A percentile compares a stretch with the other conserved stretches of the same genome.
Evolutionary conservation across 2,329 filamentous ascomycete genomes (phyloP).

Genomic region (Diaporthe sp.): DNA sequence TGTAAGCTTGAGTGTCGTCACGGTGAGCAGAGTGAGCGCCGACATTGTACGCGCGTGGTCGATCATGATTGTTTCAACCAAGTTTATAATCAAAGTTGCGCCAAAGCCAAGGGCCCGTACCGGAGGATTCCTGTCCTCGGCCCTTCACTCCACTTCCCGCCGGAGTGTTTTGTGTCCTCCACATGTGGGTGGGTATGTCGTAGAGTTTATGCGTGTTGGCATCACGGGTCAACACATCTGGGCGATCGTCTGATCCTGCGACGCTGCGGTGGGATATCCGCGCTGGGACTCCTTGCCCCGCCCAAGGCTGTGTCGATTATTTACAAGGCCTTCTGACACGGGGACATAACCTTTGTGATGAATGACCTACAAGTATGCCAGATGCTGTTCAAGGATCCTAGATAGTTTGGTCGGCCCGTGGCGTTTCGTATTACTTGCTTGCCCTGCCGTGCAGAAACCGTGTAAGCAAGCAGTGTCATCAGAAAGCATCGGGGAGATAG

Average conservation of each 20-base stretch:
- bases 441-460: not conserved
- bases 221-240: conserved; percentile 25
- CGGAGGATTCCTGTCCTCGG: not conserved
- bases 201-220: not conserved
- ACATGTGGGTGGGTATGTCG: not conserved
- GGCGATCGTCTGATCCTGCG: conserved; percentile 25
- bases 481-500: not conserved
- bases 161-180: not conserved
- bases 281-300: not conserved
- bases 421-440: not conserved
- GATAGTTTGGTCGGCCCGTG: not conserved
- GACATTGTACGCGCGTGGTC: not conserved
- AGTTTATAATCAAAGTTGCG: not conserved
- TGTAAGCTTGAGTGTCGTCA: conserved; percentile 3
- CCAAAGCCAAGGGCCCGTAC: not conserved
- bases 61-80: conserved; percentile 23
- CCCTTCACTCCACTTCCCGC: conserved; percentile 19
- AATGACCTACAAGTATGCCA: not conserved
- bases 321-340: not conserved
- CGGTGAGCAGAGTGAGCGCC: not conserved
- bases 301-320: not conserved
- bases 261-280: not conserved
- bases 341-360: not conserved
- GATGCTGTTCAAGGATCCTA: not conserved
- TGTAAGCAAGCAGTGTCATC: not conserved